Conservation (phyloP, 2,329 filamentous ascomycete species). For the Aspergillus melleus region DNA sequence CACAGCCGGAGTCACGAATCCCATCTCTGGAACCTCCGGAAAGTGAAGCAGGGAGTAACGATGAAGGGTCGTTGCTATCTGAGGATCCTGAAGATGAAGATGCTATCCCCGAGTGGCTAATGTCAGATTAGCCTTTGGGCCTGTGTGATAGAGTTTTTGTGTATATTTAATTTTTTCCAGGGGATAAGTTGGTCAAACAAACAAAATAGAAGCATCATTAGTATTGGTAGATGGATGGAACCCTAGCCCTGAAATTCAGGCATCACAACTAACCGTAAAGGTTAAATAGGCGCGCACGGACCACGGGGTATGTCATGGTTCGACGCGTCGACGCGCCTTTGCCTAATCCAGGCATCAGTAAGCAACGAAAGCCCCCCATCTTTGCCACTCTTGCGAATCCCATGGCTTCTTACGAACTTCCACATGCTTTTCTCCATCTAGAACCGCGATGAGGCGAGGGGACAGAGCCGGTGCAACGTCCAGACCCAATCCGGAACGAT, state of each 20-base stretch:
- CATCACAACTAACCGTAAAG: not conserved
- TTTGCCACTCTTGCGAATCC: slow-evolving; percentile 6
- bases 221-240: not conserved
- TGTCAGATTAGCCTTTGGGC: slow-evolving; percentile 32
- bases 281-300: slow-evolving; percentile 2
- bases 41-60: slow-evolving; percentile 36
- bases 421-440: not conserved
- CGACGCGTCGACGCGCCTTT: slow-evolving; percentile 3
- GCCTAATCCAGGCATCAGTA: not conserved
- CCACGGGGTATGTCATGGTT: not conserved
- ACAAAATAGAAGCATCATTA: not conserved
- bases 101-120: slow-evolving; percentile 64
- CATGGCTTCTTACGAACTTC: slow-evolving; percentile 12
- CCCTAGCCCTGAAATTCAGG: not conserved
- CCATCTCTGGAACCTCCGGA: slow-evolving; percentile 14
- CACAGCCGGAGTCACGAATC: slow-evolving; percentile 12
- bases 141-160: not conserved
- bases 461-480: slow-evolving; percentile 15
- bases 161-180: not conserved
- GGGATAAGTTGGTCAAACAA: not conserved
- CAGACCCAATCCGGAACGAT: slow-evolving; percentile 18
- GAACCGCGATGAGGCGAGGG: slow-evolving; percentile 31
- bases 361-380: not conserved
- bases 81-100: slow-evolving; percentile 67
- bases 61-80: slow-evolving; percentile 55